Conservation (phyloP, 2,329 filamentous ascomycete genomes). For the Harringtonia lauricola region DNA sequence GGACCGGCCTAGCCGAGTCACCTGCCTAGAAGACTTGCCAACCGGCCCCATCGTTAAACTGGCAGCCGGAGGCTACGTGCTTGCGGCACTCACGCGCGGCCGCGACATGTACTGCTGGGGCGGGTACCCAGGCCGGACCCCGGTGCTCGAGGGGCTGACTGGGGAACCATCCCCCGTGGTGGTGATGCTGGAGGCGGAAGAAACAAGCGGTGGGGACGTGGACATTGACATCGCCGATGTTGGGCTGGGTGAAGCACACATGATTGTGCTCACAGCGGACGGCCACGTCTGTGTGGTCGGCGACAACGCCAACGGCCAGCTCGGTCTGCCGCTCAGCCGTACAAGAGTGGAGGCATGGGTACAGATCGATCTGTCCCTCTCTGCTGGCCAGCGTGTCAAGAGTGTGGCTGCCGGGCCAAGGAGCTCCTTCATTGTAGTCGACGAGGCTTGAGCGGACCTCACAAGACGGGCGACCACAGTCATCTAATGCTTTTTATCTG, state of each 20-base stretch:
- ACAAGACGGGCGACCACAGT: not conserved
- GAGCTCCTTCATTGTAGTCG: constrained; percentile 35
- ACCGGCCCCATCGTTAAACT: constrained; percentile 41
- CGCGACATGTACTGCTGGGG: constrained; percentile 55
- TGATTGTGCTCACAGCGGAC: constrained; percentile 40
- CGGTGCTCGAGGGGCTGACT: constrained; percentile 13
- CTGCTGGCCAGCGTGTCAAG: constrained; percentile 18
- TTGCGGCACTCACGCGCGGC: constrained; percentile 46
- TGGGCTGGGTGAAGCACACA: constrained; percentile 46
- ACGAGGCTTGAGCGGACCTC: not conserved
- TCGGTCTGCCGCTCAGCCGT: constrained; percentile 31
- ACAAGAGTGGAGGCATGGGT: constrained; percentile 16
- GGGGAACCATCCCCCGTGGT: constrained; percentile 31
- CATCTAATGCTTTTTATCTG: constrained; percentile 9
- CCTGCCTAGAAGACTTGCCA: constrained; percentile 38
- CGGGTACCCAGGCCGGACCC: constrained; percentile 19
- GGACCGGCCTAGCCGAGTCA: constrained; percentile 30
- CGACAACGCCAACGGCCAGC: constrained; percentile 45
- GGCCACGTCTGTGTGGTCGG: constrained; percentile 44
- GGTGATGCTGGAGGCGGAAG: constrained; percentile 33
- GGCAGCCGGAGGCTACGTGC: constrained; percentile 42
- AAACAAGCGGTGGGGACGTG: constrained; percentile 18
- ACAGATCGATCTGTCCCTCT: constrained; percentile 21
- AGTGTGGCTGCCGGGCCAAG: constrained; percentile 37
- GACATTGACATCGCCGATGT: constrained; percentile 44